Percentiles rank a stretch among this genome's conserved stretches.
Conservation (phyloP, 768 basidiomycete genomes). For the Cystobasidium tubakii region DNA sequence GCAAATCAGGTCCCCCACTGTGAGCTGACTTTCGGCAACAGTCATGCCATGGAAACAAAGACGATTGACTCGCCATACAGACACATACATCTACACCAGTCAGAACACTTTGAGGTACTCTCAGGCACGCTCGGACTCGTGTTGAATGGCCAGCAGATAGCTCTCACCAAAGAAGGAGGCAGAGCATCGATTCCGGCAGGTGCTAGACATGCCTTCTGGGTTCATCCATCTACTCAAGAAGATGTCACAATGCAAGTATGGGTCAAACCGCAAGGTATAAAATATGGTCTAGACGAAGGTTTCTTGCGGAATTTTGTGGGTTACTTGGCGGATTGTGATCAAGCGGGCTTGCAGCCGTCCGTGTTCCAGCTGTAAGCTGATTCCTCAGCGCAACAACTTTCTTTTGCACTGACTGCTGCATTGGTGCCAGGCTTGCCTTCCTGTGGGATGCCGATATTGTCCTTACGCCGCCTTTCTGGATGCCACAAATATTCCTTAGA, state of each 20-base stretch:
- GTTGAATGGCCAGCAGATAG: conserved; percentile 3
- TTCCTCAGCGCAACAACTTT: too few species aligned
- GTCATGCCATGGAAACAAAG: neutral
- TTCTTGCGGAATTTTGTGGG: conserved; percentile 32
- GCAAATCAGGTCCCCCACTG: conserved; percentile 22
- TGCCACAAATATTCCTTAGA: neutral
- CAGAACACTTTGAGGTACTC: conserved; percentile 26
- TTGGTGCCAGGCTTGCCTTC: conserved; percentile 28
- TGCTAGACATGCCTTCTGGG: conserved; percentile 24
- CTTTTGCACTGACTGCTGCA: too few species aligned
- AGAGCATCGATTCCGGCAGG: neutral
- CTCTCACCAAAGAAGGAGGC: conserved; percentile 11
- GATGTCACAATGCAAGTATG: conserved; percentile 17
- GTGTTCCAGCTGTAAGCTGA: conserved; percentile 25
- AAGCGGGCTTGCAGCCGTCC: neutral
- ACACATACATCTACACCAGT: conserved; percentile 28
- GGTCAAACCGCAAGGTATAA: conserved; percentile 27
- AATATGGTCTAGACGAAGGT: conserved; percentile 22
- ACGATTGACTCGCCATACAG: neutral
- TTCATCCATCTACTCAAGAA: conserved; percentile 7
- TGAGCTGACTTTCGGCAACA: neutral
- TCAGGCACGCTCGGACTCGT: conserved; percentile 25
- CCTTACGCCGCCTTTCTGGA: conserved; percentile 26
- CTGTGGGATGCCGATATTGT: conserved; percentile 29
- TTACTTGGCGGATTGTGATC: conserved; percentile 24